phyloP scores from a whole-genome alignment of 2,329 filamentous ascomycete species.

The Ophiostoma ips region DNA sequence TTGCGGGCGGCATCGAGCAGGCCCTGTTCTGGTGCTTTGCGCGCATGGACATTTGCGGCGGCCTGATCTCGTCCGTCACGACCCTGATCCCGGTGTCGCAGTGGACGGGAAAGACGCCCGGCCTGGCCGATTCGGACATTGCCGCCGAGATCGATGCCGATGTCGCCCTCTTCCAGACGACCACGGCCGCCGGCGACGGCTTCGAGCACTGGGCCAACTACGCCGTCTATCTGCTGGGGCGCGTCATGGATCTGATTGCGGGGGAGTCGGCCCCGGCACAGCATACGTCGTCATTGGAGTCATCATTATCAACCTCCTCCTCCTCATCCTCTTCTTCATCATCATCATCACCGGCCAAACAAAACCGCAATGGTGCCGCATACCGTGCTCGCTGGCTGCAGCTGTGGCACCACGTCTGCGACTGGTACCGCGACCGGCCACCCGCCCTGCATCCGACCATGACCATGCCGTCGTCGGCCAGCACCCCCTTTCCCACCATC shows the following conservation, averaged over 20 bases:
- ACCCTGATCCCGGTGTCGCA: slow-evolving; percentile 35
- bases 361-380: slow-evolving; percentile 10
- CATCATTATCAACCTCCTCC: too few species aligned
- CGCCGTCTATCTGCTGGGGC: slow-evolving; percentile 35
- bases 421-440: slow-evolving; percentile 33
- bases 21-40: slow-evolving; percentile 47
- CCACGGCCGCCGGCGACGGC: slow-evolving; percentile 18
- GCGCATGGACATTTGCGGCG: slow-evolving; percentile 44
- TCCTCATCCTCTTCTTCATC: too few species aligned
- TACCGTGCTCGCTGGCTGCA: slow-evolving; percentile 31
- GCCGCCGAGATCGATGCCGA: slow-evolving; percentile 18
- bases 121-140: not conserved
- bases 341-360: not conserved
- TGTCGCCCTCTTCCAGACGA: slow-evolving; percentile 23
- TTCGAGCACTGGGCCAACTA: slow-evolving; percentile 45
- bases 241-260: slow-evolving; percentile 29
- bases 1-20: slow-evolving; percentile 36
- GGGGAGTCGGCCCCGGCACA: slow-evolving; percentile 31
- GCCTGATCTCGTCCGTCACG: slow-evolving; percentile 38
- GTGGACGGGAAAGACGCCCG: slow-evolving; percentile 22
- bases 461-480: slow-evolving; percentile 21
- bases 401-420: slow-evolving; percentile 36
- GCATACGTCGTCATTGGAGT: slow-evolving; percentile 19
- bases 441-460: slow-evolving; percentile 31
- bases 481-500: slow-evolving; percentile 33